Evolutionary conservation across 768 basidiomycete genomes (phyloP), one percentile per base, ranked within the genome.

Genomic region (Fomitopsis pulvina): DNA sequence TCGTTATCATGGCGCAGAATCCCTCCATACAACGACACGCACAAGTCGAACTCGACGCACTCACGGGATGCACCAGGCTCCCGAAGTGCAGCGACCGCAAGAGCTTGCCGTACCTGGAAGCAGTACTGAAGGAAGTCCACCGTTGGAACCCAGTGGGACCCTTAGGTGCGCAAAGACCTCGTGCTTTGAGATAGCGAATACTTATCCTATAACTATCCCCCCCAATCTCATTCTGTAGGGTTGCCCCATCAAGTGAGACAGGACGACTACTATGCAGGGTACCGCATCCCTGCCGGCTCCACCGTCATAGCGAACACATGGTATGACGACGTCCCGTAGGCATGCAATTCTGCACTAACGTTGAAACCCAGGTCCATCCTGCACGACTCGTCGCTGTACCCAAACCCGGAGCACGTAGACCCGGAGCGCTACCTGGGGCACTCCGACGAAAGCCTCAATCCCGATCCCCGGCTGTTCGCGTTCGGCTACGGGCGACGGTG

Each of bases 231-330:
- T 7, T 40, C 12, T 30, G 38, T 12, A 50, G 49, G 41, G 6
- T 20, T 50, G 10, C 49, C 49, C 16, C 49, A 50, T 38, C 10
- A 20, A 16, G 21, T 27, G 0, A 50, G 29, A 9, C 42, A 55
- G 40, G 78, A 85, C 52, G 83, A 85, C 53, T 60, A 76, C 22
- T 85, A 83, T 57, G 59, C 71, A 26, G 79, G 74, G 2, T 69
- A 71, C 63, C 66, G 71, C 37, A 76, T 85, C 32, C 83, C 83
- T n/a, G 76, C 80, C 57, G 83, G 83, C 6, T 72, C 37, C 28
- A 45, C 67, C 64, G 61, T 84, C 16, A 75, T 83, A 50, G 73
- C 70, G 9, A 85, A 85, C 53, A 74, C 80, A 21, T 83, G 81
- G 52, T 52, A 7, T 18, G 29, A 27, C 22, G 49, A 41, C 11